Percentiles rank a stretch among this genome's conserved stretches.
Conservation (phyloP, 345 rosid species). For the Heritiera fomes region DNA sequence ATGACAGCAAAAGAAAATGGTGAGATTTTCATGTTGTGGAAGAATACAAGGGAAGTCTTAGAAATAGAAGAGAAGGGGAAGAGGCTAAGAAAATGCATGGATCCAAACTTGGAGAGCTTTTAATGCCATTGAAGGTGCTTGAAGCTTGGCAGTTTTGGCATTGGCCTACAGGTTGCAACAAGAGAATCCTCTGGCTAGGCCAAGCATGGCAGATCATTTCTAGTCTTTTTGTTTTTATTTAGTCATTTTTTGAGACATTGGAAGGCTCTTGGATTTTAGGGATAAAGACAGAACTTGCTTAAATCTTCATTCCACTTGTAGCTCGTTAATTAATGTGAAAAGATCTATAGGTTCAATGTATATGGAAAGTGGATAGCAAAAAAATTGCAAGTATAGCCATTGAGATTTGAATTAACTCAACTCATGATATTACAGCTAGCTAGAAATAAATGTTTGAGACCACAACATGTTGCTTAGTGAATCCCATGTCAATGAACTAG, state of each 20-base stretch:
- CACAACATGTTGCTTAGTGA: background rate
- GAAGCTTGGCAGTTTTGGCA: slow-evolving; percentile 53
- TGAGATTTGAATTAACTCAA: no score
- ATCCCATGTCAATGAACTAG: slow-evolving; percentile 40
- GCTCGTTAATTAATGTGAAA: slow-evolving; percentile 33
- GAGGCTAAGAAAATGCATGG: slow-evolving; percentile 36
- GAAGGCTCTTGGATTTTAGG: slow-evolving; percentile 46
- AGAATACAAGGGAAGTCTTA: slow-evolving; percentile 39
- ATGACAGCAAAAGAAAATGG: slow-evolving; percentile 46
- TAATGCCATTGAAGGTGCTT: slow-evolving; percentile 47
- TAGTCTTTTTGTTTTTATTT: slow-evolving; percentile 48
- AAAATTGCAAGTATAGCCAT: no score
- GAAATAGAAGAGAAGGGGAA: no score
- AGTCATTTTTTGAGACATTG: slow-evolving; percentile 38
- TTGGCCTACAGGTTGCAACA: slow-evolving; percentile 38
- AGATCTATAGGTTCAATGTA: background rate
- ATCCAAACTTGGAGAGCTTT: slow-evolving; percentile 49
- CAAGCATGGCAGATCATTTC: slow-evolving; percentile 63
- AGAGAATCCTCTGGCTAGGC: slow-evolving; percentile 50
- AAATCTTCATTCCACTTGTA: slow-evolving; percentile 35
- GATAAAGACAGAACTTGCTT: slow-evolving; percentile 39
- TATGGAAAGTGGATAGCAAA: background rate
- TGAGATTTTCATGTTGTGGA: slow-evolving; percentile 41
- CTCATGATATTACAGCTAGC: no score
- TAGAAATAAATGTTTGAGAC: no score